Evolutionary conservation across 805 yeast species (phyloP).

Genomic region (Candida anglica): DNA sequence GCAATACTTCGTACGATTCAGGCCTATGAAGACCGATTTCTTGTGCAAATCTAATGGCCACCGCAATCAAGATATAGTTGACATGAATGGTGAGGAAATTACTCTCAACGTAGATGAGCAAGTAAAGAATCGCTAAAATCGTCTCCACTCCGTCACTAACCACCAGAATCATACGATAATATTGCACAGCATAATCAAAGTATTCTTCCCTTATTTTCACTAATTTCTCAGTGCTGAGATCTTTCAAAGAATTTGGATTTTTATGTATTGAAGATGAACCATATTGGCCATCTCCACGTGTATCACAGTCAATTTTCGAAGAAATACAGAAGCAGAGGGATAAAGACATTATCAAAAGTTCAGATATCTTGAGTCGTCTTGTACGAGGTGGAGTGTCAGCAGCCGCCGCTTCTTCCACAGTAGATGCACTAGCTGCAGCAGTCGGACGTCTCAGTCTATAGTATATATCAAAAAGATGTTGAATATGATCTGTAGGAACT

Average conservation of each 20-base stretch:
- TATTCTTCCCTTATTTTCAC: not conserved
- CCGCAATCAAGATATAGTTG: constrained; percentile 36
- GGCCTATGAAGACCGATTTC: constrained; percentile 55
- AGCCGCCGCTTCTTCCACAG: too few relatives aligned
- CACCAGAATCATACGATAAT: constrained; percentile 19
- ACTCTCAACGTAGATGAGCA: constrained; percentile 22
- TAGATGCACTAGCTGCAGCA: too few relatives aligned
- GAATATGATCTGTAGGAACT: constrained; percentile 12
- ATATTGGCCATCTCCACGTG: not conserved
- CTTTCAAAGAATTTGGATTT: too few relatives aligned
- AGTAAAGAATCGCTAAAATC: constrained; percentile 16
- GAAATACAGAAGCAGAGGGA: constrained; percentile 21
- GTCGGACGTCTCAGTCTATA: constrained; percentile 12
- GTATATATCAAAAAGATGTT: constrained; percentile 20
- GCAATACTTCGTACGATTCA: constrained; percentile 37
- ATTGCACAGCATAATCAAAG: constrained; percentile 6
- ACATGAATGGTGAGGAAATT: constrained; percentile 34
- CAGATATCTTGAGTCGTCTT: constrained; percentile 21
- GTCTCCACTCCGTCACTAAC: constrained; percentile 20
- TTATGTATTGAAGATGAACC: not conserved
- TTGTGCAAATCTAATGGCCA: constrained; percentile 51
- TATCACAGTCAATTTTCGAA: constrained; percentile 14
- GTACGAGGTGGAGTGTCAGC: not conserved
- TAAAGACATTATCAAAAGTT: constrained; percentile 30
- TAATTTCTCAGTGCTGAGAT: not conserved